Conservation (phyloP, 2,329 filamentous ascomycete genomes). For the Pezicula carpinea region DNA sequence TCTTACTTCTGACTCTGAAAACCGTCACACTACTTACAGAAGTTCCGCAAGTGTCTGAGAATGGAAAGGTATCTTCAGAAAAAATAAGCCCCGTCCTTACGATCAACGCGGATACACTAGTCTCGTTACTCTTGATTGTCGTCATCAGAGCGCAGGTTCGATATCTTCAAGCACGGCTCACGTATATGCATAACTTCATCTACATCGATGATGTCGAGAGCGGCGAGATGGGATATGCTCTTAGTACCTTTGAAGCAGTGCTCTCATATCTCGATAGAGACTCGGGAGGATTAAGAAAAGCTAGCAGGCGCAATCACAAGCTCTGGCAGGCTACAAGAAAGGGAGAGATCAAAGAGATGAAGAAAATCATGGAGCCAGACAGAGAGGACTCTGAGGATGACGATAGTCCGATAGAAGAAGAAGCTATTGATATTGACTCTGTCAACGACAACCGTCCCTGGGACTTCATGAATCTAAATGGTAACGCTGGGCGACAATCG, state of each 20-base stretch:
- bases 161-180: slow-evolving; percentile 79
- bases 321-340: slow-evolving; percentile 81
- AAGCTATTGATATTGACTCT: slow-evolving; percentile 40
- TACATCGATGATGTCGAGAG: slow-evolving; percentile 97
- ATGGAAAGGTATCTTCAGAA: slow-evolving; percentile 27
- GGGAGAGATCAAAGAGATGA: slow-evolving; percentile 73
- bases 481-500: slow-evolving; percentile 19
- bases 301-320: slow-evolving; percentile 78
- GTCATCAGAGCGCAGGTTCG: slow-evolving; percentile 87
- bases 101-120: slow-evolving; percentile 80
- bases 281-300: slow-evolving; percentile 74
- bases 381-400: slow-evolving; percentile 24
- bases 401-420: slow-evolving; percentile 27
- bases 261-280: slow-evolving; percentile 81
- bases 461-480: slow-evolving; percentile 16
- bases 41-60: slow-evolving; percentile 33
- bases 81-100: slow-evolving; percentile 48
- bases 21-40: slow-evolving; percentile 67
- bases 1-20: slow-evolving; percentile 54
- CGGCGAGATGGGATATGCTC: slow-evolving; percentile 90
- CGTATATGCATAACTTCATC: slow-evolving; percentile 97
- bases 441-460: slow-evolving; percentile 38
- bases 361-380: slow-evolving; percentile 72
- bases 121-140: slow-evolving; percentile 85
- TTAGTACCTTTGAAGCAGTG: slow-evolving; percentile 95